Evolutionary conservation across 78 protist genomes (phyloP), one percentile per base, ranked within the genome.

Genomic region (Corallochytrium limacisporum): DNA sequence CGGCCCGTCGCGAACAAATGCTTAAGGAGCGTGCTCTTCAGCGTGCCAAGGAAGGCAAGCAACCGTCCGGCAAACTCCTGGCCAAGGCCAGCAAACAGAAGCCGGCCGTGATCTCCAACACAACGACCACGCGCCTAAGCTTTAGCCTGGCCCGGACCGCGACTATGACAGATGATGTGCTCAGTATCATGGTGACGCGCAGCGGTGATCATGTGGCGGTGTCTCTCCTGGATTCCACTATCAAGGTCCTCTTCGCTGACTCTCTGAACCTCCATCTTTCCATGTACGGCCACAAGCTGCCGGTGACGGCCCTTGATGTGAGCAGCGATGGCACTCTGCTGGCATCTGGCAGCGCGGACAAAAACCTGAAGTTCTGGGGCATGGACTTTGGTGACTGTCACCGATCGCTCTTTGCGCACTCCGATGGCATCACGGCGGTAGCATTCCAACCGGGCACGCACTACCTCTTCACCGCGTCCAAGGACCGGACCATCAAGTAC

Each of bases 251-350:
- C 83, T 72, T 53, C 24, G 75, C 15, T 13, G 95, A 93, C 72
- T 32, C 94, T 33, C 49, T 86, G 44, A 81, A 89, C 67, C 83
- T 86, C 74, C 85, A 59, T 76, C 81, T 95, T 15, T 71, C 92
- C 8, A 69, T 94, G 29, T 95, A 89, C 67, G 99, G 99, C 7
- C 99, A 95, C 84, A 84, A 83, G 77, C 79, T 94, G 38, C 99
- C 99, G 0, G 97, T 84, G 22, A 42, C 80, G 54, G 8, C 84
- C 22, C n/a, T 92, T 43, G 88, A 82, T 62, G 59, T 85, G 40
- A 48, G 82, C 13, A 40, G 74, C 20, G 98, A 92, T 67, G 4
- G 67, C 49, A n/a, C 83, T 20, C 74, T 95, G 22, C 40, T 92
- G 33, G 81, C 66, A 22, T 79, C 97, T 0, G 99, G 85, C 18